phyloP scores from a whole-genome alignment of 495 filamentous ascomycete genomes.

The Niebla homalea region DNA sequence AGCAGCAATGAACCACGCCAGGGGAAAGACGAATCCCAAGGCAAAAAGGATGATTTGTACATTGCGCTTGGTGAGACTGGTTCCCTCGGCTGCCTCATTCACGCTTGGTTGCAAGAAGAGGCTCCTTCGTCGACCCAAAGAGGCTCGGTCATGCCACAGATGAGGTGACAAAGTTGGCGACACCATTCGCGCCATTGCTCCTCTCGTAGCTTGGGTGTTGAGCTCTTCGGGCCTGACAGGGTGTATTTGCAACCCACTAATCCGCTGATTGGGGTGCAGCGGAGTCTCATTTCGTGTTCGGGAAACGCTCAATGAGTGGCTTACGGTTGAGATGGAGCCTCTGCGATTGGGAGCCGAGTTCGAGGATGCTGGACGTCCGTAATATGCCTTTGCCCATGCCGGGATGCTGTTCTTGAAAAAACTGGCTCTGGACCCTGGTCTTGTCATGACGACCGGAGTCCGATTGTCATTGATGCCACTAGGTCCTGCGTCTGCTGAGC shows the following conservation, averaged over 20 bases:
- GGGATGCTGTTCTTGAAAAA: constrained; percentile 44
- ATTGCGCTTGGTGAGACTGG: constrained; percentile 54
- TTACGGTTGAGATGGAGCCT: constrained; percentile 21
- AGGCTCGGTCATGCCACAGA: constrained; percentile 48
- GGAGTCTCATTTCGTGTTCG: constrained; percentile 38
- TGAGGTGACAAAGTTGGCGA: constrained; percentile 55
- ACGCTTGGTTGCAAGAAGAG: constrained; percentile 59
- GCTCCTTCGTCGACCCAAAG: constrained; percentile 32
- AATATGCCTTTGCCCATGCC: constrained; percentile 50
- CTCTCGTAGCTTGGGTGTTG: constrained; percentile 6
- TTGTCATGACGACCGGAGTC: constrained; percentile 25
- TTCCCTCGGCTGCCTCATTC: constrained; percentile 44
- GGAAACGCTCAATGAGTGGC: constrained; percentile 34
- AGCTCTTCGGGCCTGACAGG: constrained; percentile 9
- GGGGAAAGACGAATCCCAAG: constrained; percentile 73
- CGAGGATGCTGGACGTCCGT: constrained; percentile 19
- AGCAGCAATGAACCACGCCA: constrained; percentile 82
- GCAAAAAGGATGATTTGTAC: constrained; percentile 79
- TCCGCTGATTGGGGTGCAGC: constrained; percentile 17
- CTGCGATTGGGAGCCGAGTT: constrained; percentile 4
- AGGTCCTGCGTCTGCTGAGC: constrained; percentile 18
- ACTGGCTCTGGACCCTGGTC: constrained; percentile 35
- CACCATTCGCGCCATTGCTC: constrained; percentile 3
- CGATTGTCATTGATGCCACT: constrained; percentile 24
- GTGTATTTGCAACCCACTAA: constrained; percentile 9